Base-by-base conservation (phyloP, 148 eudicot species). In the Polygonum maritimum region DNA sequence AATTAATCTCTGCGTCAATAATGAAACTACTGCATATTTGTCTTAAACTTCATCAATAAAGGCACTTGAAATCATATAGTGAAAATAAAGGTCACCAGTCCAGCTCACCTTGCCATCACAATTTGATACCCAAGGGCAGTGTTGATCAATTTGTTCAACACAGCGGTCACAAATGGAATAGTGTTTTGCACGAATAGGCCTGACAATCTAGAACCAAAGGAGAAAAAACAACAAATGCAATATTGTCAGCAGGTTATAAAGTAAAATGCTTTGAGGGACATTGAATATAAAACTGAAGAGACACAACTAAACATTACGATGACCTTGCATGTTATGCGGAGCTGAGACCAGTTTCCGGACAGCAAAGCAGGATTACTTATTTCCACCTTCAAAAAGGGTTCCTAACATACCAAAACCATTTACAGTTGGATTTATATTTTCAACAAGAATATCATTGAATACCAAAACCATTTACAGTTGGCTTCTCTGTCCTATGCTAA, bases 141-240 rank as follows among this genome's bases (percentile, higher is more conserved):
- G 98, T 82, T 95, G 99, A 80, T 95, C 99, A 84, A 95, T 92
- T 80, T 95, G 99, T 83, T 95, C 99, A 76, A 95, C 99, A 83
- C 99, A 92, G 31, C 98, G 96, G 83, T 95, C 98, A 84, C 99
- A 95, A 11, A 94, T 95, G 52, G 99, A 95, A 80, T 98, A 95
- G 78, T 95, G 99, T 79, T 95, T 95, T 49, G 98, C 94, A 78
- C 99, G 97, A 73, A 96, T 85, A 84, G 99, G 99, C 79, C 99
- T 83, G 81, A 96, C 99, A 79, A 96, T 96, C 99, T 96, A 81
- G 63, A 16, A 36, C 19, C 19, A 36, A 14, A 77, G 39, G 54
- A 33, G 52, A 12, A 35, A 2, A 72, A 72, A 71, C 58, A 48
- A 60, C 54, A 69, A 74, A 36, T 11, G 12, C n/a, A 67, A 67